Conservation (phyloP, 805 yeast genomes). For the Kluyveromyces starmeri region DNA sequence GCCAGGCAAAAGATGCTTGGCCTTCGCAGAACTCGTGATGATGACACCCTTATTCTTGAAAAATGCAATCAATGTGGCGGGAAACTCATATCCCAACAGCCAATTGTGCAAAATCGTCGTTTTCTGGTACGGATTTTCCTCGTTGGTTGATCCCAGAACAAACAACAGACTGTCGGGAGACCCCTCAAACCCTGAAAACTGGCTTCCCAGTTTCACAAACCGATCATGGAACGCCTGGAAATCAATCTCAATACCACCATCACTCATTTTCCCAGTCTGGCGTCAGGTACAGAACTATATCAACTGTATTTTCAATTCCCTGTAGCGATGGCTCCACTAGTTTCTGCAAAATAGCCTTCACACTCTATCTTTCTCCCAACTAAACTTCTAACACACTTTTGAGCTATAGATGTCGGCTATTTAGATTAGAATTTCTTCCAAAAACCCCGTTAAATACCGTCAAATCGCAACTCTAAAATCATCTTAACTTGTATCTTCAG, state of each 20-base stretch:
- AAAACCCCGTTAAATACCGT: too few species aligned
- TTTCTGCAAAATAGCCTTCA: too few species aligned
- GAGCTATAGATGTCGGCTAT: too few species aligned
- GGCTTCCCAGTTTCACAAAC: conserved; percentile 20
- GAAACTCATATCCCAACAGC: conserved; percentile 91
- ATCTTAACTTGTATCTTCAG: too few species aligned
- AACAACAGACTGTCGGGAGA: conserved; percentile 44
- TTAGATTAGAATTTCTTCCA: too few species aligned
- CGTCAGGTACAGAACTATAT: too few species aligned
- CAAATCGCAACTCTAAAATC: too few species aligned
- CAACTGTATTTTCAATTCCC: too few species aligned
- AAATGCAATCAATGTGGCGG: conserved; percentile 73
- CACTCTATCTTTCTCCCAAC: too few species aligned
- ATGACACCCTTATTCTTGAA: conserved; percentile 51
- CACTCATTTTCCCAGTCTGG: too few species aligned
- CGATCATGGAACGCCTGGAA: conserved; percentile 24
- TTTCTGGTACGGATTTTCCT: conserved; percentile 82
- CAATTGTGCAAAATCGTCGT: conserved; percentile 82
- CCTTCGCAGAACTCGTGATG: conserved; percentile 77
- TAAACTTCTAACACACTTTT: too few species aligned
- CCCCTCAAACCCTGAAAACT: conserved; percentile 22
- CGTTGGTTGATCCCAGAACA: conserved; percentile 78
- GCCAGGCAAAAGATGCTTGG: conserved; percentile 50
- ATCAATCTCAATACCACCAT: conserved; percentile 28
- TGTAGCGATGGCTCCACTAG: too few species aligned